Evolutionary conservation across 2,329 filamentous ascomycete genomes (phyloP), one percentile per base, ranked within the genome.

Genomic region (Fusarium sp.): DNA sequence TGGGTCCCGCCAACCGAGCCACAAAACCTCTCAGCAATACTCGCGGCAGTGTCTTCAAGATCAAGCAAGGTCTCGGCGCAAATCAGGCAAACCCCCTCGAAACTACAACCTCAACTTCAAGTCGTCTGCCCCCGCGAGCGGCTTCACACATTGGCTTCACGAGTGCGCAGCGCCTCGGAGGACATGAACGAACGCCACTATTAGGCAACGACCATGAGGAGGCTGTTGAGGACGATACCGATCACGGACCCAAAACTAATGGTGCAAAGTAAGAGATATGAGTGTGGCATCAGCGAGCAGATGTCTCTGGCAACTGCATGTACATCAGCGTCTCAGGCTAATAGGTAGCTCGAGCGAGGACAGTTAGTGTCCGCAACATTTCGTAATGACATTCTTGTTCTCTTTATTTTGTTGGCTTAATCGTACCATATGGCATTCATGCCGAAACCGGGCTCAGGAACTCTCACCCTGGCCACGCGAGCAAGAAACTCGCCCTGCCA

Each of bases 361-460:
- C 59, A 72, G 48, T 63, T 66, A 50, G 37, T 56, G 37, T 54
- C 56, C 57, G 63, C 37, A 61, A 73, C 48, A 48, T 37, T 67
- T 59, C 48, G 30, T 64, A 67, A 67, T 34, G 34, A 50, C 25
- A 62, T 57, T 32, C 30, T 32, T 50, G 27, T 18, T 64, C n/a
- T 58, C 20, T 32, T 43, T 16, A 41, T 56, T 56, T 62, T 64
- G 10, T 14, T 43, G 37, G 11, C 20, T 70, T 58, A 85, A 67
- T 97, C 93, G 82, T 97, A 97, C 95, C 95, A 97, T 73, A 97
- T 95, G n/a, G 94, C 94, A 84, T 97, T 97, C 95, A 97, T 97
- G 2, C 94, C 94, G 81, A 97, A 97, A 2, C 95, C 95, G n/a
- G 93, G 94, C 85, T 97, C 95, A 7, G 92, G 91, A 41, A 97